Base-by-base conservation (phyloP, 345 rosid genomes). In the Gossypium turneri region DNA sequence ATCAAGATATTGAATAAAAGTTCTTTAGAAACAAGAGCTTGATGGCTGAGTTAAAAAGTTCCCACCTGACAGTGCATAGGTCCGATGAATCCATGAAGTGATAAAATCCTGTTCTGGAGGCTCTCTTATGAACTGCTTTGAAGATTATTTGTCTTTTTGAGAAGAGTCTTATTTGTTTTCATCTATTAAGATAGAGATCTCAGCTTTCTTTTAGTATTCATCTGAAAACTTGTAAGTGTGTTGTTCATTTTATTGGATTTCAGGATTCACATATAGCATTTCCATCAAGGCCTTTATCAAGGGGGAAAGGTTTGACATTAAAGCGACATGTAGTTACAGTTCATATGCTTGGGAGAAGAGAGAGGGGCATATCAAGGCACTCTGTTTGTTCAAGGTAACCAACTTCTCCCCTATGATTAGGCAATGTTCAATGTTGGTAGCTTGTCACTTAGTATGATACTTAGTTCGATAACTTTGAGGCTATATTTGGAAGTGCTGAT, bases 181-280 rank as follows among this genome's bases (percentile, higher is more conserved):
- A 51, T 60, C 20, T 34, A n/a, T 17, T 74, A 13, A 57, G 9
- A 3, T 76, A 55, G 55, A 67, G 60, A 62, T 67, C 27, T 60
- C 52, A 52, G 76, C 52, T 48, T 55, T 13, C 60, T 27, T 57
- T 75, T 55, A 12, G 41, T 58, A 41, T 58, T 72, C 43, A n/a
- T 19, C 12, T 72, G 38, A 48, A 74, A 25, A 34, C 41, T n/a
- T 50, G 24, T 1, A 25, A 25, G 47, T 9, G 2, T 60, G 24
- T 15, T 9, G 41, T 10, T 1, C 43, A 25, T 29, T 51, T 62
- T 15, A 34, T 64, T 77, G 70, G 20, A 44, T 76, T 74, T 67
- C 85, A 90, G 97, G 92, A 88, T 85, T 89, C 94, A 78, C 78
- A 75, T 79, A 84, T 83, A 73, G 65, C 86, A 73, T 79, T 84